Percentiles rank a stretch among this genome's conserved stretches.
phyloP scores from a whole-genome alignment of 495 filamentous ascomycete genomes.

The Lophiostoma macrostomum region DNA sequence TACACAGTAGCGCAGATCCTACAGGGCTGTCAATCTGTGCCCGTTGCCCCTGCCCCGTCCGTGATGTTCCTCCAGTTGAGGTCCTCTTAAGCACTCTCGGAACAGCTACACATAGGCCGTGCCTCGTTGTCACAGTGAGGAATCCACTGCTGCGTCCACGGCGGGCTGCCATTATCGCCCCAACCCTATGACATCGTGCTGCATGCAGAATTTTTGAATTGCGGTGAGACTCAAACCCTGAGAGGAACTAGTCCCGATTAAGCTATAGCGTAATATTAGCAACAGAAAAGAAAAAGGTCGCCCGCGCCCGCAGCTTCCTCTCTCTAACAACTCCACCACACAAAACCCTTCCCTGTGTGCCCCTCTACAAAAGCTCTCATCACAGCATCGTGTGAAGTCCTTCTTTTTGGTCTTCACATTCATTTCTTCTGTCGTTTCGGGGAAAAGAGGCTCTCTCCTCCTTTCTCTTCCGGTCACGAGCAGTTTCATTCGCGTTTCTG shows the following conservation, averaged over 20 bases:
- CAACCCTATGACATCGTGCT: too few species aligned
- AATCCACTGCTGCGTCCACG: too few species aligned
- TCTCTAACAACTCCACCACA: slow-evolving; percentile 20
- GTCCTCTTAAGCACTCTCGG: too few species aligned
- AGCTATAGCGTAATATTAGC: slow-evolving; percentile 13
- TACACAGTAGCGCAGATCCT: slow-evolving; percentile 6
- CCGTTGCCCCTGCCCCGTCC: too few species aligned
- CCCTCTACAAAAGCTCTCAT: slow-evolving; percentile 4
- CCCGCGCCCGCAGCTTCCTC: not conserved
- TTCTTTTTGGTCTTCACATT: slow-evolving; percentile 32
- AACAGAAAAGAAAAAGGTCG: slow-evolving; percentile 8
- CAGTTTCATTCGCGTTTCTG: slow-evolving; percentile 38
- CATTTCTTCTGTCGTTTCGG: slow-evolving; percentile 34
- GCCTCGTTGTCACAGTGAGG: too few species aligned
- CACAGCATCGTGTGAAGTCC: slow-evolving; percentile 30
- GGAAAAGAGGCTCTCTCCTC: slow-evolving; percentile 24
- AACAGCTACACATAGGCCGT: too few species aligned
- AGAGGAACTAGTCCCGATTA: slow-evolving; percentile 8
- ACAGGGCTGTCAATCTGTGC: too few species aligned
- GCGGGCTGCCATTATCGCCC: too few species aligned
- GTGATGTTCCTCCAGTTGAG: too few species aligned
- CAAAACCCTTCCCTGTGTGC: slow-evolving; percentile 29
- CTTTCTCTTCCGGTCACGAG: slow-evolving; percentile 25
- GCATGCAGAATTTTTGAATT: too few species aligned
- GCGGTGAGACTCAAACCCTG: not conserved